These are phyloP conservation scores for Sugiyamaella paludigena DNA, from an alignment of 1,139 yeast genomes.

Conservation along the genomic window DNA sequence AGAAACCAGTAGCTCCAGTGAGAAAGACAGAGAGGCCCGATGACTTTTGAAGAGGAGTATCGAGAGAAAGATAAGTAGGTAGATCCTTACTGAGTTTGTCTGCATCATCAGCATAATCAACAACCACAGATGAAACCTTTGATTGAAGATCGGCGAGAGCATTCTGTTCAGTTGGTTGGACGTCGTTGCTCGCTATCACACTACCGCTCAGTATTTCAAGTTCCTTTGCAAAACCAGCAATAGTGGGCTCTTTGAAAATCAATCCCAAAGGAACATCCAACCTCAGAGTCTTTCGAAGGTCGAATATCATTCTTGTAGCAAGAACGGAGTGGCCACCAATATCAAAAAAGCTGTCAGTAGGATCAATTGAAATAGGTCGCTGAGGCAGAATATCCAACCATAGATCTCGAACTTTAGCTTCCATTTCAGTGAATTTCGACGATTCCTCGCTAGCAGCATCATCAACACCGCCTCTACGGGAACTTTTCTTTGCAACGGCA, in stretches of 20 bases:
- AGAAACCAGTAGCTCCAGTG: slow-evolving; percentile 95
- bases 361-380: slow-evolving; percentile 71
- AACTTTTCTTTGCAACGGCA: slow-evolving; percentile 53
- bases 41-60: slow-evolving; percentile 37
- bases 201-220: slow-evolving; percentile 53
- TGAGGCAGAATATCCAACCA: slow-evolving; percentile 88
- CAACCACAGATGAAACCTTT: slow-evolving; percentile 23
- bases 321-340: slow-evolving; percentile 96
- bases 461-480: slow-evolving; percentile 15
- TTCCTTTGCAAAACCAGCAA: slow-evolving; percentile 72
- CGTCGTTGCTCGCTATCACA: slow-evolving; percentile 40
- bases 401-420: slow-evolving; percentile 66
- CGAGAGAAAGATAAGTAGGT: slow-evolving; percentile 46
- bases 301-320: slow-evolving; percentile 96
- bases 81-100: slow-evolving; percentile 47
- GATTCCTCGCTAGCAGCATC: slow-evolving; percentile 19
- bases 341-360: slow-evolving; percentile 90
- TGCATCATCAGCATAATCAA: slow-evolving; percentile 77
- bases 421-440: slow-evolving; percentile 53
- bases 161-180: no score
- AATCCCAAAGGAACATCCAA: slow-evolving; percentile 87
- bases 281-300: slow-evolving; percentile 70
- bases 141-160: slow-evolving; percentile 29
- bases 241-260: slow-evolving; percentile 84
- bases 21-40: slow-evolving; percentile 64